A percentile compares a stretch with the other conserved stretches of the same genome.
Evolutionary conservation across 805 yeast species (phyloP).

Genomic region (Myxozyma vanderwaltii): DNA sequence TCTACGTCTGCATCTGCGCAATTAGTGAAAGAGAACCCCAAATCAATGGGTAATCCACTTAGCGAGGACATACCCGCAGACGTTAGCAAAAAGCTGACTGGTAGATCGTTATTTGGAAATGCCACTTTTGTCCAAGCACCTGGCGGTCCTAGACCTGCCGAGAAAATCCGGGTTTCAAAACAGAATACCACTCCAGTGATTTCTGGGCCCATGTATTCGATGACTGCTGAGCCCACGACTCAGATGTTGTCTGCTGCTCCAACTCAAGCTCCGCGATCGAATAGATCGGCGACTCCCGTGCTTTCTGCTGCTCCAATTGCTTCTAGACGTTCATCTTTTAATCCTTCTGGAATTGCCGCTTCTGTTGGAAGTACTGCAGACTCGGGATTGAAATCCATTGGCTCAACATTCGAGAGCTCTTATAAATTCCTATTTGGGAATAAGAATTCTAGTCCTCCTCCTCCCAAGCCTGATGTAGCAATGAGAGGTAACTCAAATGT

Average conservation of each 20-base stretch:
- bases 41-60: background rate
- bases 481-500: conserved; percentile 20
- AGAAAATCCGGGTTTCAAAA: conserved; percentile 6
- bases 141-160: background rate
- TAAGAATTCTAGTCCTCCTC: background rate
- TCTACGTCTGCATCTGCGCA: conserved; percentile 3
- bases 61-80: background rate
- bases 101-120: conserved; percentile 2
- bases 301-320: background rate
- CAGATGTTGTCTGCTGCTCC: background rate
- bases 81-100: background rate
- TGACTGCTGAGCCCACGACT: background rate
- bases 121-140: conserved; percentile 8
- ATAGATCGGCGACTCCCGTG: no score
- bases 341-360: conserved; percentile 39
- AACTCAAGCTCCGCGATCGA: background rate
- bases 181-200: background rate
- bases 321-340: conserved; percentile 13
- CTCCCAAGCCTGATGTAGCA: conserved; percentile 12
- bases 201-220: background rate
- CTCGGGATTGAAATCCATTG: conserved; percentile 40
- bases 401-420: conserved; percentile 42
- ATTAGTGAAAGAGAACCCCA: background rate
- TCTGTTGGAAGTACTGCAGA: conserved; percentile 34
- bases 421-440: conserved; percentile 39